Percentiles rank a stretch among this genome's conserved stretches.
Conservation (phyloP, 306 rosid species). For the Sphenostylis stenocarpa region DNA sequence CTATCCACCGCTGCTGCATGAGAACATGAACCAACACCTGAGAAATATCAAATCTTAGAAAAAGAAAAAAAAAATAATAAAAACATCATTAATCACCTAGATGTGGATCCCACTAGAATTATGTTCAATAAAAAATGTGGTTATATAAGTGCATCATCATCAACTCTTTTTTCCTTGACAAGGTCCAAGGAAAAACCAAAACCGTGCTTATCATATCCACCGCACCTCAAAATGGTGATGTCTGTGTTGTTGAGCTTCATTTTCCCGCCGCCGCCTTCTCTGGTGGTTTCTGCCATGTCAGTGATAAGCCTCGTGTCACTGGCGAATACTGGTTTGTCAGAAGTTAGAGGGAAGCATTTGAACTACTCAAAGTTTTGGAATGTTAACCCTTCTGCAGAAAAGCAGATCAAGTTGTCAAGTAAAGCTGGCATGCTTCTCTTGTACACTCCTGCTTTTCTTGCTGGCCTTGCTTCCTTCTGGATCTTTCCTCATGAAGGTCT, state of each 20-base stretch:
- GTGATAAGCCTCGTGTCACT: constrained; percentile 32
- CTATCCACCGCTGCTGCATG: too few relatives aligned
- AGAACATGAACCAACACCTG: too few relatives aligned
- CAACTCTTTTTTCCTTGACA: background rate
- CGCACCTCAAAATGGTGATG: background rate
- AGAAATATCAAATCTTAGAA: too few relatives aligned
- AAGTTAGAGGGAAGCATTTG: constrained; percentile 59
- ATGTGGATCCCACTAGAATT: background rate
- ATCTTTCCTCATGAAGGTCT: constrained; percentile 37
- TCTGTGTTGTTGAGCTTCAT: constrained; percentile 28
- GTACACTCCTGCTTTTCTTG: constrained; percentile 68
- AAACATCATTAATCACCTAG: too few relatives aligned
- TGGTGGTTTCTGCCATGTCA: constrained; percentile 50
- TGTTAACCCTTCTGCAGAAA: background rate
- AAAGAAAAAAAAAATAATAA: too few relatives aligned
- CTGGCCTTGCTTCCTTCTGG: constrained; percentile 47
- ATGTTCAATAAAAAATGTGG: background rate
- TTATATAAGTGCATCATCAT: background rate
- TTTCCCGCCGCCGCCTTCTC: constrained; percentile 57
- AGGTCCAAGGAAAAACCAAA: too few relatives aligned
- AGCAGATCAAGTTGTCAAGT: constrained; percentile 40
- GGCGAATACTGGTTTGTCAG: constrained; percentile 43
- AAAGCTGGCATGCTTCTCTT: constrained; percentile 59
- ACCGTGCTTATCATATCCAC: background rate
- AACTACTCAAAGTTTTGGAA: constrained; percentile 70